A percentile compares a stretch with the other conserved stretches of the same genome.
Conservation (phyloP, 139 green algal genomes). For the Parachlorella kessleri region DNA sequence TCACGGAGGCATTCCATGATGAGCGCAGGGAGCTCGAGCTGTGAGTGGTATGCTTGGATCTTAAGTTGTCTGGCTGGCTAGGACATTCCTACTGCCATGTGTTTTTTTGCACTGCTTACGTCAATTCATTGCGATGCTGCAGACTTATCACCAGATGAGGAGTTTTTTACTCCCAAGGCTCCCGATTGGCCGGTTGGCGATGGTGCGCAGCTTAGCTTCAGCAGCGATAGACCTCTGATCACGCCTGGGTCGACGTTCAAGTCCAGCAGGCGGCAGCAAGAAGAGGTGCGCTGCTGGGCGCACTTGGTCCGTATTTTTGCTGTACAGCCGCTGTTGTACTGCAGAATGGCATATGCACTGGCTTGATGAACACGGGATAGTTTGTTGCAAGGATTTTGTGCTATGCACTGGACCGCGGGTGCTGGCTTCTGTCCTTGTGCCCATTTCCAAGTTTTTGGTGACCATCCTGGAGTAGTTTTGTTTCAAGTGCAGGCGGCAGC, state of each 20-base stretch:
- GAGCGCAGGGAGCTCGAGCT: neutral
- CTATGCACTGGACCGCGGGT: too few species aligned
- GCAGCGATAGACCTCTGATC: constrained; percentile 9
- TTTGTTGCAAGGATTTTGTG: too few species aligned
- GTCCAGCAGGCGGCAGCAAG: too few species aligned
- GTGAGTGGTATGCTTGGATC: neutral
- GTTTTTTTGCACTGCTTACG: neutral
- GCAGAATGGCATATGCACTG: too few species aligned
- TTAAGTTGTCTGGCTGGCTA: neutral
- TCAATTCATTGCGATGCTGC: neutral
- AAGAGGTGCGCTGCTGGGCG: too few species aligned
- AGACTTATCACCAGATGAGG: constrained; percentile 22
- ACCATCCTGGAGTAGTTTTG: too few species aligned
- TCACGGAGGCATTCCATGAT: neutral
- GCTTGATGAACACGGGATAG: too few species aligned
- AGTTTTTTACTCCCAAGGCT: constrained; percentile 18
- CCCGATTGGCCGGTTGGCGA: neutral
- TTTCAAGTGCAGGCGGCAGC: too few species aligned
- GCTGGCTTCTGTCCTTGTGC: too few species aligned
- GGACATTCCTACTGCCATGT: neutral
- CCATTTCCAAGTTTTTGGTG: too few species aligned
- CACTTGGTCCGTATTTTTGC: too few species aligned
- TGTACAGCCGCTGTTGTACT: too few species aligned
- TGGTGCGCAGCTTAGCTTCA: constrained; percentile 4
- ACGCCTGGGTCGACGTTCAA: neutral